Evolutionary conservation across 257 asterid species (phyloP), one percentile per base, ranked within the genome.

Genomic region (Solanum paucissectum): DNA sequence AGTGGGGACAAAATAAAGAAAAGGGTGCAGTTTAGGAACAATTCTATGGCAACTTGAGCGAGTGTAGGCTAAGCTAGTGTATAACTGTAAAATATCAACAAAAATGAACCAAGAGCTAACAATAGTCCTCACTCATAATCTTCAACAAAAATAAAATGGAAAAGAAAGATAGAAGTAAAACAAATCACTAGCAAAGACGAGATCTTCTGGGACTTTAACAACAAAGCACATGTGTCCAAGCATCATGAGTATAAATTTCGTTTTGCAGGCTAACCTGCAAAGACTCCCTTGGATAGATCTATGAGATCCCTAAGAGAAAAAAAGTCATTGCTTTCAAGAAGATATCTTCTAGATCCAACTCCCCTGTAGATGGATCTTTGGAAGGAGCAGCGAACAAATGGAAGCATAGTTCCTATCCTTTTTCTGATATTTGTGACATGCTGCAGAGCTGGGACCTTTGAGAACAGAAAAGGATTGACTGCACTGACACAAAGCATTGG

Each of bases 401-500:
- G 98, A 91, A 95, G 91, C 95, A 97, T 88, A 34, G 89, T 89
- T 89, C 95, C 92, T 87, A 95, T 95, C 92, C 91, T 94, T 88
- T 90, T 95, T 90, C 99, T 90, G 81, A 95, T 89, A 93, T 93
- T 92, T 42, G 98, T 98, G 81, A 97, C 98, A 89, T 95, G 98
- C 91, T 97, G 98, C 76, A 97, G 88, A 49, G 98, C 93, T 72
- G 98, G 97, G 76, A 97, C 98, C 90, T 92, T 97, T 21, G 97
- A 90, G 88, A 94, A 95, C 79, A 97, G 94, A 86, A 71, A 92
- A 23, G 99, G 99, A 77, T 96, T 97, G 77, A 97, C 96, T 46
- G 98, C 99, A 93, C 99, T 91, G 88, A 95, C 99, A 90, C 98
- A 97, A 44, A 97, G 97, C 99, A 97, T 97, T 89, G 99, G 99